Base-by-base conservation (phyloP, 169 alveolate genomes). In the Plasmodium coatneyi region DNA sequence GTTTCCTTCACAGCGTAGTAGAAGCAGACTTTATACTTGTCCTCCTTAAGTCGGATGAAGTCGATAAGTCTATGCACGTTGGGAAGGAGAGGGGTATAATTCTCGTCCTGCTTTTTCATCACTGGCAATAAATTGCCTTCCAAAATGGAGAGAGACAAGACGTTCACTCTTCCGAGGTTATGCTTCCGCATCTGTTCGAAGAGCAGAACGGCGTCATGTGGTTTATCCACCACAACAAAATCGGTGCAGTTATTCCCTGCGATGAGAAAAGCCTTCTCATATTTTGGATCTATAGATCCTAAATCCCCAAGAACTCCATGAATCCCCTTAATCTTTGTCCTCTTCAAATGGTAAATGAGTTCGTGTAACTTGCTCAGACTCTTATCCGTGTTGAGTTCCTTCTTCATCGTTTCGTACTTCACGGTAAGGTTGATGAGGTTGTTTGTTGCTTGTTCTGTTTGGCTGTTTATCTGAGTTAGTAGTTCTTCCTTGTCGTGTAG, bases 251-350 rank as follows among this genome's bases (percentile, higher is more conserved):
- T 82, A 30, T 97, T 96, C 43, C 98, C 96, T 19, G 98, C 97
- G 16, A 98, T 98, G 41, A 98, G 92, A 34, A 98, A 95, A 1
- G 99, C 99, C 28, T 96, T 71, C 84, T 98, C 99, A 93, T 96
- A 98, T 92, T 97, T 93, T 56, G 95, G 93, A 74, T 98, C 98
- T 19, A 98, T 97, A 28, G 95, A 89, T 10, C 99, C 99, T 78
- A 98, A 96, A 93, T 98, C 99, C 0, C 99, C 99, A n/a, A 98
- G 95, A 49, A 98, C 90, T 0, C 99, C 99, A 83, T 95, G 95
- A 19, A 98, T 95, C 34, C 99, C 98, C 36, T 92, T 93, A 56
- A 95, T 95, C 12, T 95, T 95, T 1, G 84, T 78, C 30, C 52
- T 89, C 25, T 89, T 92, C 56, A 96, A 78, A 56, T 93, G 91